Percentiles rank a stretch among this genome's conserved stretches.
These are phyloP conservation scores for Selaginella moellendorffii DNA, from an alignment of 75 land plant genomes.

Conservation along the genomic window DNA sequence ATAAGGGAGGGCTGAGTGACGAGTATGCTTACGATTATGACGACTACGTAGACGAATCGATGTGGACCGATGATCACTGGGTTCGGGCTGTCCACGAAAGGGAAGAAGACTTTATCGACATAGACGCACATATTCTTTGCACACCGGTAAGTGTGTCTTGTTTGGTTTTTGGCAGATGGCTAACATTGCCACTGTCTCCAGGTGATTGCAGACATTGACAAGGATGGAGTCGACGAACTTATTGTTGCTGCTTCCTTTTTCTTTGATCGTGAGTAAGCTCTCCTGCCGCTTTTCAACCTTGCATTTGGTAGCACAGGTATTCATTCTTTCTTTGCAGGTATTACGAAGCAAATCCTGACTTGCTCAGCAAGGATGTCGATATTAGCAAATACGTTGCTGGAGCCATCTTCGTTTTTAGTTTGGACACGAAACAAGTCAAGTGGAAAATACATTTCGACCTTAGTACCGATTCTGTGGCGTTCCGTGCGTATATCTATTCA, in stretches of 20 bases:
- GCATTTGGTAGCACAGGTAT: no score
- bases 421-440: slow-evolving; percentile 93
- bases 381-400: slow-evolving; percentile 89
- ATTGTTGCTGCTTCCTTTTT: slow-evolving; percentile 92
- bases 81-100: slow-evolving; percentile 40
- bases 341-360: slow-evolving; percentile 64
- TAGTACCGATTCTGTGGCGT: slow-evolving; percentile 68
- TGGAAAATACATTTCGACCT: slow-evolving; percentile 70
- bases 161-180: not conserved
- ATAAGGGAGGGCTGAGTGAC: slow-evolving; percentile 63
- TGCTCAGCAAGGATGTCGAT: slow-evolving; percentile 55
- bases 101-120: slow-evolving; percentile 58
- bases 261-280: slow-evolving; percentile 92
- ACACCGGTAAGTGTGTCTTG: slow-evolving; percentile 60
- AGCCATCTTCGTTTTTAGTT: slow-evolving; percentile 76
- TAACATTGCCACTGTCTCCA: slow-evolving; percentile 14
- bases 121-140: slow-evolving; percentile 84
- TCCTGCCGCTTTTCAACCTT: not conserved
- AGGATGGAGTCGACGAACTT: slow-evolving; percentile 86
- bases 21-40: slow-evolving; percentile 98
- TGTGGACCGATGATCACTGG: slow-evolving; percentile 97
- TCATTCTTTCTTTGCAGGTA: slow-evolving; percentile 60
- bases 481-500: slow-evolving; percentile 88
- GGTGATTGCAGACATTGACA: slow-evolving; percentile 98
- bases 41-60: slow-evolving; percentile 93